Evolutionary conservation across 768 basidiomycete genomes (phyloP), one percentile per base, ranked within the genome.

Genomic region (Candolleomyces aberdarensis): DNA sequence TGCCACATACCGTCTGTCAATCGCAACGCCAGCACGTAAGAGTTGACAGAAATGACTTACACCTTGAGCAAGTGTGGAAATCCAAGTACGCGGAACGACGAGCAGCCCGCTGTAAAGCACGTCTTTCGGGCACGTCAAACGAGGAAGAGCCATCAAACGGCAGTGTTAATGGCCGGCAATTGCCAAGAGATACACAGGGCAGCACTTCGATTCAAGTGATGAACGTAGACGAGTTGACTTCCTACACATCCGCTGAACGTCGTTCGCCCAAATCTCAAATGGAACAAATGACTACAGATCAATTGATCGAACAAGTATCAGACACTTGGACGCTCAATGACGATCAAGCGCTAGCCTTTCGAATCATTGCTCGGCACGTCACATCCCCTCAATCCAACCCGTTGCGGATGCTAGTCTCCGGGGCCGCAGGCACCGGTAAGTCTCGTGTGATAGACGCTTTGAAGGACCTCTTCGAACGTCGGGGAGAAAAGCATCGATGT

Each of bases 361-460:
- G 57, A 8, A 68, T 76, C 7, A 67, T 80, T 9, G 63, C 66
- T 7, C 43, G 69, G 0, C 65, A 62, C 36, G 14, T 65, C 6
- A 26, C 59, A 8, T 29, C 13, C 9, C 14, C 65, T 6, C 19
- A 51, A 3, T 48, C 22, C 20, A 20, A 64, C 7, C 71, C 67
- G 3, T 58, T 79, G 4, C 56, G 66, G 0, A 75, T 80, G 76
- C 75, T 71, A 22, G 13, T 81, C 0, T 66, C 64, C 3, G 80
- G 79, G 0, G 57, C 78, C 1, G 78, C 75, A 6, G 79, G 80
- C 1, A 80, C 79, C 1, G 79, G 80, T 0, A 82, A 81, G 66
- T 75, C 74, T 0, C 56, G 70, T 15, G 75, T 80, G 1, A 73
- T 81, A 1, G 61, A 72, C 43, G 75, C 76, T 0, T 15, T 81